Evolutionary conservation across 805 yeast genomes (phyloP), one percentile per base, ranked within the genome.

Genomic region (Monosporozyma yasuniensis): DNA sequence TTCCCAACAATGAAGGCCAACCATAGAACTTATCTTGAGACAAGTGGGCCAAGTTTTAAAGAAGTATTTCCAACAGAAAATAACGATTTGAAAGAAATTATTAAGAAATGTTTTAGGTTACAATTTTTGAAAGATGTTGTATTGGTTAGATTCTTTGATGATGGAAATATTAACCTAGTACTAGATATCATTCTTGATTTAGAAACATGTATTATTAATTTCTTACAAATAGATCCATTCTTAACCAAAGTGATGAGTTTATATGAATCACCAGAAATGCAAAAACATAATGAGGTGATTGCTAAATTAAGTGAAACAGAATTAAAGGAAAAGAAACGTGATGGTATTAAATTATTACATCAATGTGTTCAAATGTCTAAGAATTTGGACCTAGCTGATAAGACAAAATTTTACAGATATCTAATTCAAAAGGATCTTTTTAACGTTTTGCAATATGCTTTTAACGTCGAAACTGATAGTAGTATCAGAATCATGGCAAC

Each of bases 81-180:
- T 57, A 67, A 68, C 2, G 69, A 71, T 2, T 72, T 80, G 14
- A 72, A 76, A 52, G 64, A 68, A 5, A 74, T 84, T 47, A 83
- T 90, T 50, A 80, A 82, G 50, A 80, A 80, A 59, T 89, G 93
- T 38, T 87, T 83, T 63, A 74, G 87, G 50, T 71, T 89, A 49
- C 90, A 84, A 60, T 87, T 86, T 63, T 70, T 93, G 46, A 85
- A 85, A 63, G 96, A 91, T 64, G 95, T 87, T 18, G 95, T 87
- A 1, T 68, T 91, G 25, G 90, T 93, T 3, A 72, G 96, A 47
- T 69, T 83, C 41, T 64, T 91, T 44, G 98, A 91, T 63, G 98
- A 91, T 62, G 78, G 82, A 42, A 77, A 89, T 4, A 80, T 82
- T 60, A 78, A 77, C 53, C 70, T 84, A 51, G 73, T 93, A 35